Percentiles rank a stretch among this genome's conserved stretches.
These are phyloP conservation scores for Chalciporus pseudorubinellus DNA, from an alignment of 768 basidiomycete genomes.

Conservation along the genomic window DNA sequence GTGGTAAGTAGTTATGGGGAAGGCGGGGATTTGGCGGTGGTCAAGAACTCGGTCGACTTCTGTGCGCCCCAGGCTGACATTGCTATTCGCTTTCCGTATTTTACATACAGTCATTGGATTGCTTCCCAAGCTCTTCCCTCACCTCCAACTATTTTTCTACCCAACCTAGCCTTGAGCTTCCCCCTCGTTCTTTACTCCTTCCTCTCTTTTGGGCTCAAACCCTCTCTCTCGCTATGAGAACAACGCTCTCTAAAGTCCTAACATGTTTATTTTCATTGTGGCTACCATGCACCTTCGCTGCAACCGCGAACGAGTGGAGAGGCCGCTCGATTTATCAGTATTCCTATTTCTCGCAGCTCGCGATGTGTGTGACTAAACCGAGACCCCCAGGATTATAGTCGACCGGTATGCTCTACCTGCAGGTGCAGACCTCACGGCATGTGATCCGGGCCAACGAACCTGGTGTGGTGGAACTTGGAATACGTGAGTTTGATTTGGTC, in stretches of 20 bases:
- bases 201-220: not conserved
- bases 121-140: not conserved
- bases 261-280: constrained; percentile 25
- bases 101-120: not conserved
- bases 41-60: too few species aligned
- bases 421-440: constrained; percentile 49
- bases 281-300: constrained; percentile 42
- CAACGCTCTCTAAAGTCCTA: constrained; percentile 12
- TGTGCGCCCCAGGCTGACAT: too few species aligned
- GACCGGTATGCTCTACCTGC: constrained; percentile 73
- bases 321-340: constrained; percentile 80
- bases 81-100: not conserved
- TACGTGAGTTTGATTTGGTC: constrained; percentile 35
- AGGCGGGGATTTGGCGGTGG: too few species aligned
- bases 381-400: constrained; percentile 52
- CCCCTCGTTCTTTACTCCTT: constrained; percentile 7
- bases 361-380: not conserved
- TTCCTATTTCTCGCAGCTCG: constrained; percentile 12
- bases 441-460: constrained; percentile 58
- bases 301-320: constrained; percentile 73
- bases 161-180: not conserved
- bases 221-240: constrained; percentile 6
- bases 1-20: too few species aligned
- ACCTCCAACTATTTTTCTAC: not conserved
- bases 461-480: constrained; percentile 92